Percentiles rank a stretch among this genome's conserved stretches.
Conservation (phyloP, 192 early-diverging fungal species). For the Podila epicladia region DNA sequence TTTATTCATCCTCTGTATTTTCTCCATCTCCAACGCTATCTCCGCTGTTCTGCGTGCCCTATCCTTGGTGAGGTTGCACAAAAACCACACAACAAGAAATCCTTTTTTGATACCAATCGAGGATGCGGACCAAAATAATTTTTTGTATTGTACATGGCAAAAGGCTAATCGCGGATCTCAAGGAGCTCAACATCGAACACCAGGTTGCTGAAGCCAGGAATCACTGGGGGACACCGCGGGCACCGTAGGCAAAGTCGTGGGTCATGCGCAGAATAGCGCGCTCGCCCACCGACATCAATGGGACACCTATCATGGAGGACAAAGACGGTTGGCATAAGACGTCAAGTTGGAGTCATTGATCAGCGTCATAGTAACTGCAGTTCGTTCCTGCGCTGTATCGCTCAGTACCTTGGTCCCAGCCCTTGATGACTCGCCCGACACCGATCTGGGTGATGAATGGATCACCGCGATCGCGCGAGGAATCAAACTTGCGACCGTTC, state of each 20-base stretch:
- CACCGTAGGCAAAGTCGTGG: slow-evolving; percentile 87
- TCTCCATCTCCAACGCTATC: no score
- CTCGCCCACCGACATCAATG: slow-evolving; percentile 93
- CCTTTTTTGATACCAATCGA: neutral
- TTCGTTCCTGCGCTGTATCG: neutral
- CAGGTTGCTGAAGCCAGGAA: slow-evolving; percentile 83
- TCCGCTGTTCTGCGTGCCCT: no score
- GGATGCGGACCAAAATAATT: no score
- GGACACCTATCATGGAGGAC: slow-evolving; percentile 74
- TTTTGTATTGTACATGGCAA: neutral
- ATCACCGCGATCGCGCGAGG: slow-evolving; percentile 81
- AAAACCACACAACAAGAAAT: neutral
- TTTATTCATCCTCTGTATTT: no score
- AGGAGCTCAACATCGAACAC: slow-evolving; percentile 88
- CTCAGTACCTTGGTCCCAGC: slow-evolving; percentile 62
- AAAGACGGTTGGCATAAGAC: neutral
- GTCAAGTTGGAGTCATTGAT: neutral
- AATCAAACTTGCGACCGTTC: slow-evolving; percentile 88
- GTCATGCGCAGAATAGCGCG: slow-evolving; percentile 85
- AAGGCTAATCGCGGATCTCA: slow-evolving; percentile 53
- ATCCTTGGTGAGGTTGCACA: no score
- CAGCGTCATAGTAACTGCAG: neutral
- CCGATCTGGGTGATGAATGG: slow-evolving; percentile 93
- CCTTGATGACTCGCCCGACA: slow-evolving; percentile 90
- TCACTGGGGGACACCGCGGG: slow-evolving; percentile 76